These are phyloP conservation scores for Cercospora sojina DNA, from an alignment of 2,329 filamentous ascomycete species.

Conservation along the genomic window DNA sequence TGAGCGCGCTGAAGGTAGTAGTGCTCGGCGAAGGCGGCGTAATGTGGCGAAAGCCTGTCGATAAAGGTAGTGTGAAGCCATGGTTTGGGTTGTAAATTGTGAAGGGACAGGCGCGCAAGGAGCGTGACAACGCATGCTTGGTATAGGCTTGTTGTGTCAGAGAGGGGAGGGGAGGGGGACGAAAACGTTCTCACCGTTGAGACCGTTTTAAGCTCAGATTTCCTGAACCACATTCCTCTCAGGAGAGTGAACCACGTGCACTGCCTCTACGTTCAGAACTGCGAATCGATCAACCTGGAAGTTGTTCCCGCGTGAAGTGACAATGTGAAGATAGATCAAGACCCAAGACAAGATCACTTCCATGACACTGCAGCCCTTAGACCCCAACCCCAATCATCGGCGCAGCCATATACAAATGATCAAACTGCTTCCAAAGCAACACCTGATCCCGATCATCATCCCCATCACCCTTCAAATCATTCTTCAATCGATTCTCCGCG, in stretches of 20 bases:
- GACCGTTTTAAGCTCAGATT: background rate
- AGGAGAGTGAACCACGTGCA: background rate
- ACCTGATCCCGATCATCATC: background rate
- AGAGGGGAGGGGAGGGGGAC: background rate
- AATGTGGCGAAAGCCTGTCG: background rate
- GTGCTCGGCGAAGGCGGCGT: background rate
- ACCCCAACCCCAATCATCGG: background rate
- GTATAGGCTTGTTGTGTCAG: background rate
- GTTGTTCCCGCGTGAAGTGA: background rate
- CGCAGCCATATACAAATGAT: conserved; percentile 11
- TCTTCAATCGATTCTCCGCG: background rate
- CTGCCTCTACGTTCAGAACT: background rate
- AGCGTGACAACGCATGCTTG: background rate
- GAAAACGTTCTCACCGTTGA: background rate
- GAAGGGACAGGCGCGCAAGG: background rate
- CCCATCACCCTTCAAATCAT: background rate
- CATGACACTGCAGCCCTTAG: rapidly evolving
- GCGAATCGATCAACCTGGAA: background rate
- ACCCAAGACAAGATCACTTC: background rate
- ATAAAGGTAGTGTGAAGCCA: background rate
- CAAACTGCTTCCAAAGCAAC: conserved; percentile 3
- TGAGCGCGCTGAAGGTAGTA: background rate
- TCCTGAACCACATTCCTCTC: background rate
- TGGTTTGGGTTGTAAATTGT: background rate
- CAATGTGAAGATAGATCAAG: background rate